These are phyloP conservation scores for Candida schatavii DNA, from an alignment of 805 yeast species.

Conservation along the genomic window DNA sequence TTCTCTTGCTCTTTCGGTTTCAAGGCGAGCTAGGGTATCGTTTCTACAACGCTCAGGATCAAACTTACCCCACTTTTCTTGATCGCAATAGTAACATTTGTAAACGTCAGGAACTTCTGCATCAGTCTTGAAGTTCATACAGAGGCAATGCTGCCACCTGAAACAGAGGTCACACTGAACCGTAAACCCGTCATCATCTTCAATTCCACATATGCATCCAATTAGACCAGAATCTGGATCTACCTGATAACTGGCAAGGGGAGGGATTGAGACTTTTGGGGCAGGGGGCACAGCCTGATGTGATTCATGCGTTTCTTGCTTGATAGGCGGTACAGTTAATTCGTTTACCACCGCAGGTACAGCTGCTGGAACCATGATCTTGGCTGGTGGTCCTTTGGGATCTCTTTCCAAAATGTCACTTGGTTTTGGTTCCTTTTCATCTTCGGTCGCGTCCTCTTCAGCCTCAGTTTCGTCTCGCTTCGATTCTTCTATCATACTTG, in stretches of 20 bases:
- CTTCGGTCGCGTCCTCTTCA: slow-evolving; percentile 3
- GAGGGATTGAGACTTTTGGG: slow-evolving; percentile 27
- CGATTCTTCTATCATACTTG: neutral
- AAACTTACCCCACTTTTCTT: slow-evolving; percentile 40
- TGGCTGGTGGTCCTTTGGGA: neutral
- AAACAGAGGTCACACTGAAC: slow-evolving; percentile 91
- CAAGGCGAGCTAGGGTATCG: slow-evolving; percentile 30
- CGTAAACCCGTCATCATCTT: slow-evolving; percentile 89
- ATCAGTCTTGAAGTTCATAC: slow-evolving; percentile 72
- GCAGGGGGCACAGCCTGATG: neutral
- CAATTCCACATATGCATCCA: slow-evolving; percentile 84
- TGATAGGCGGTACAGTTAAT: neutral
- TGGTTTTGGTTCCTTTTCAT: neutral
- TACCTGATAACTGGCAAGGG: slow-evolving; percentile 51
- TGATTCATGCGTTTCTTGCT: slow-evolving; percentile 6
- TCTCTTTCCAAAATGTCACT: slow-evolving; percentile 12
- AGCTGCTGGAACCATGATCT: neutral
- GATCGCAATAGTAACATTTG: slow-evolving; percentile 73
- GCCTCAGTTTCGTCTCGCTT: slow-evolving; percentile 2
- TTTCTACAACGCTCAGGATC: slow-evolving; percentile 34
- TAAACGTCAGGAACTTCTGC: slow-evolving; percentile 75
- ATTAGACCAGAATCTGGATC: slow-evolving; percentile 83
- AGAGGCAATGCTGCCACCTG: slow-evolving; percentile 94
- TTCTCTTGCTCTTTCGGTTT: slow-evolving; percentile 17
- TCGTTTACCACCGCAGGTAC: no score